These are phyloP conservation scores for Microdochium nivale DNA, from an alignment of 2,329 filamentous ascomycete species.

Conservation along the genomic window DNA sequence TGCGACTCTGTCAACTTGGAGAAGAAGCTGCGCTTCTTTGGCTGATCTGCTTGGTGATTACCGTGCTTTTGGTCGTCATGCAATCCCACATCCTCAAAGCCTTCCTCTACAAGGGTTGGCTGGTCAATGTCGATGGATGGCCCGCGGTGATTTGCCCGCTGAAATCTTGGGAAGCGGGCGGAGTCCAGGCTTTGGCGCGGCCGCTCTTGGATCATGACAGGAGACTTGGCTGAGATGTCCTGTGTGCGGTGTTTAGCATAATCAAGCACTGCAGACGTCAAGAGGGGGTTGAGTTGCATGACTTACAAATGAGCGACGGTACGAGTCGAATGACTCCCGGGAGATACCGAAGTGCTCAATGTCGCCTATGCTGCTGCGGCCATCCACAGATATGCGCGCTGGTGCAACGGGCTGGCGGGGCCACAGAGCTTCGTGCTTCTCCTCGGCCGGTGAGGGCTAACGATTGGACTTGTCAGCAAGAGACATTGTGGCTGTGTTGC, in stretches of 20 bases:
- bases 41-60: constrained; percentile 23
- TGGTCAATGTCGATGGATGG: not conserved
- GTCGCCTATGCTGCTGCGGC: constrained; percentile 56
- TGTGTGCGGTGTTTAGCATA: constrained; percentile 2
- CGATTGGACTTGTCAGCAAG: constrained; percentile 15
- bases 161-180: constrained; percentile 52
- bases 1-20: constrained; percentile 63
- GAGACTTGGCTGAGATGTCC: constrained; percentile 88
- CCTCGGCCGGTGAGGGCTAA: constrained; percentile 82
- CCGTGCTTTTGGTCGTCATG: constrained; percentile 63
- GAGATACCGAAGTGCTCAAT: constrained; percentile 94
- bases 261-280: not conserved
- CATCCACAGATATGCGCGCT: constrained; percentile 46
- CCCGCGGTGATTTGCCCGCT: constrained; percentile 19
- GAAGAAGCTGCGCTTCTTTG: constrained; percentile 74
- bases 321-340: constrained; percentile 93
- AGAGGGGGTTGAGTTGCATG: not conserved
- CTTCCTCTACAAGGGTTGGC: constrained; percentile 49
- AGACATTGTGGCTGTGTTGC: constrained; percentile 5
- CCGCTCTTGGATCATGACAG: constrained; percentile 51
- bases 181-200: constrained; percentile 77
- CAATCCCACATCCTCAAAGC: constrained; percentile 85
- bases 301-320: constrained; percentile 87
- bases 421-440: constrained; percentile 63
- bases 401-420: constrained; percentile 38